phyloP scores from a whole-genome alignment of 352 stramenopile genomes.

The Albugo candida region DNA sequence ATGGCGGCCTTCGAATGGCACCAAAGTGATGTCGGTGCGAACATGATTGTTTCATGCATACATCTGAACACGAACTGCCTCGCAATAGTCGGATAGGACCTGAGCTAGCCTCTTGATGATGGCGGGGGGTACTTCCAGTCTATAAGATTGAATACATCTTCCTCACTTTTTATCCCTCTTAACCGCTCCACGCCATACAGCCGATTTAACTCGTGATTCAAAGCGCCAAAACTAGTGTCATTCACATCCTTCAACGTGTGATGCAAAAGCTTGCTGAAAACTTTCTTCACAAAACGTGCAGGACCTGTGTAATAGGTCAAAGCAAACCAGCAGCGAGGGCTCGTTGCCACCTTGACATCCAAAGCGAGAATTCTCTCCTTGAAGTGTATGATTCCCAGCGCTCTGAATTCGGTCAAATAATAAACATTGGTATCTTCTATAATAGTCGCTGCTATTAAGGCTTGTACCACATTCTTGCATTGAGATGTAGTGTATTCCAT shows the following conservation, averaged over 20 bases:
- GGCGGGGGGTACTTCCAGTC: constrained; percentile 25
- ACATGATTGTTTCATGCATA: constrained; percentile 1
- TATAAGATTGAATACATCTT: constrained; percentile 35
- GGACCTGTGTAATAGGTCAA: constrained; percentile 60
- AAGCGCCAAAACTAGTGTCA: constrained; percentile 10
- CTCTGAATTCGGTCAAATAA: constrained; percentile 17
- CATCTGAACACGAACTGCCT: neutral
- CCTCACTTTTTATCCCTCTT: constrained; percentile 24
- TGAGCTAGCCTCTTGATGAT: constrained; percentile 17
- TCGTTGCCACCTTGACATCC: constrained; percentile 44
- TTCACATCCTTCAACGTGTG: constrained; percentile 41
- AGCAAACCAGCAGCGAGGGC: constrained; percentile 39
- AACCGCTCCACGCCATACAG: constrained; percentile 11
- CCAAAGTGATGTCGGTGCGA: constrained; percentile 36
- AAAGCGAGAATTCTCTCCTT: constrained; percentile 31
- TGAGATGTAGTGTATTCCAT: neutral
- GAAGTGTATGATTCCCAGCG: constrained; percentile 35
- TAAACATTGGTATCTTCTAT: constrained; percentile 13
- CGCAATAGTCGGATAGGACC: too few species aligned
- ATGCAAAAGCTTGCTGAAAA: constrained; percentile 22
- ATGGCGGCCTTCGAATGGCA: constrained; percentile 93
- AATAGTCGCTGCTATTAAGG: constrained; percentile 19
- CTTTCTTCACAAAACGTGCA: constrained; percentile 23
- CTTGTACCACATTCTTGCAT: constrained; percentile 12
- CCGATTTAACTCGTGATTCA: neutral